Conservation (phyloP, 1,284 basidiomycete species). For the Papiliotrema flavescens region DNA sequence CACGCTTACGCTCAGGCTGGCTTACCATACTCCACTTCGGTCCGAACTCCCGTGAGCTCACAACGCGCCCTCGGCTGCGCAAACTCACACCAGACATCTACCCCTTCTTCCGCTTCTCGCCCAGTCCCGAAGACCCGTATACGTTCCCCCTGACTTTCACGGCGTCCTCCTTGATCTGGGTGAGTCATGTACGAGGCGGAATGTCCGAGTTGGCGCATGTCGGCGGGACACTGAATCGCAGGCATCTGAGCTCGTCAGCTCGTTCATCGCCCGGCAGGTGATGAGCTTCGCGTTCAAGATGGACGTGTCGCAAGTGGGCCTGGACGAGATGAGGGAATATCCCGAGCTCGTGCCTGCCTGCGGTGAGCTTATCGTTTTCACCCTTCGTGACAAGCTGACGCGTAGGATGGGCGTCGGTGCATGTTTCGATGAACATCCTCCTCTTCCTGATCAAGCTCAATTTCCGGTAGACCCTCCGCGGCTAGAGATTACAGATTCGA, state of each 20-base stretch:
- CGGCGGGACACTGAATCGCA: conserved; percentile 10
- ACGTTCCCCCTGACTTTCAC: conserved; percentile 57
- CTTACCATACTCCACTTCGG: conserved; percentile 55
- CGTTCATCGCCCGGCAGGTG: conserved; percentile 51
- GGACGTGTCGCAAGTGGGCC: conserved; percentile 53
- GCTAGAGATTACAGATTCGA: neutral
- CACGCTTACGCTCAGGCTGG: conserved; percentile 47
- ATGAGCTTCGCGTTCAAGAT: conserved; percentile 51
- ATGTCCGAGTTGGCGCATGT: too few species aligned
- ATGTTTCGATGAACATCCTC: conserved; percentile 57
- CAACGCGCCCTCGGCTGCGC: too few species aligned
- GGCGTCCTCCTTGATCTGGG: conserved; percentile 56
- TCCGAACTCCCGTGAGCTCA: conserved; percentile 47
- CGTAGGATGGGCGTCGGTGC: conserved; percentile 53
- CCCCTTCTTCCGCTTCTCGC: conserved; percentile 56
- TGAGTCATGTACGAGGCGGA: too few species aligned
- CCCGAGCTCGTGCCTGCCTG: conserved; percentile 50
- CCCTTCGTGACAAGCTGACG: neutral
- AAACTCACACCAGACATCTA: conserved; percentile 45
- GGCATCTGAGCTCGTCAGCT: conserved; percentile 52
- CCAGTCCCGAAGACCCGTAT: conserved; percentile 54
- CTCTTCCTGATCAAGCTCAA: conserved; percentile 52
- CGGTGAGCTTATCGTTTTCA: conserved; percentile 16
- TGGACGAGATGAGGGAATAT: conserved; percentile 55
- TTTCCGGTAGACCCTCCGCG: conserved; percentile 26